Percentiles rank a stretch among this genome's conserved stretches.
phyloP scores from a whole-genome alignment of 2,329 filamentous ascomycete genomes.

The Pestalotiopsis sp. region DNA sequence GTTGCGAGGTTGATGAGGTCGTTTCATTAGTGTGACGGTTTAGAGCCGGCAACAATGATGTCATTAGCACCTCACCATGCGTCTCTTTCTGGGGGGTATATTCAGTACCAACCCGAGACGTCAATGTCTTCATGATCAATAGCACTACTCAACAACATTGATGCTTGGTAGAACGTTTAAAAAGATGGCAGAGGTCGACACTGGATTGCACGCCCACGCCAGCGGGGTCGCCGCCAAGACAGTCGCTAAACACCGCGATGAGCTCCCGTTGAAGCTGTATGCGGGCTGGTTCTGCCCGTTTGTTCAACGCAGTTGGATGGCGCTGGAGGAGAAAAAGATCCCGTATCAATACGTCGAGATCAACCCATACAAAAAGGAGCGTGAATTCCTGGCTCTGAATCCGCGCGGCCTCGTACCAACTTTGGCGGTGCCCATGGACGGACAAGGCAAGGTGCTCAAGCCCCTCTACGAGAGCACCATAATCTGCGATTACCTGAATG shows the following conservation, averaged over 20 bases:
- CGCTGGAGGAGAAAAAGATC: constrained; percentile 71
- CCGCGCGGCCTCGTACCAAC: constrained; percentile 76
- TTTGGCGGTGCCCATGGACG: constrained; percentile 47
- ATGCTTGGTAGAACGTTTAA: background rate
- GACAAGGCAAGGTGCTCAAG: constrained; percentile 37
- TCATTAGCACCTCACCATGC: background rate
- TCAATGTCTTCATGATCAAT: background rate
- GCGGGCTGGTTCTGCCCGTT: constrained; percentile 74
- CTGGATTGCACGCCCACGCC: constrained; percentile 43
- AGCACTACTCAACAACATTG: background rate
- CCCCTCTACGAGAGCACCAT: constrained; percentile 73
- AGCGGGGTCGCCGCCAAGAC: constrained; percentile 50
- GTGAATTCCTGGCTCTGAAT: constrained; percentile 69
- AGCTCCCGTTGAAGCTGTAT: constrained; percentile 64
- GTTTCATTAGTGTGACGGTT: background rate
- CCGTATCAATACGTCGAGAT: constrained; percentile 76
- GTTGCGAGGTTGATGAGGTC: background rate
- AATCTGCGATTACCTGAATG: constrained; percentile 75
- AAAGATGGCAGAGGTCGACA: constrained; percentile 48
- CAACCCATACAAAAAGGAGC: constrained; percentile 74
- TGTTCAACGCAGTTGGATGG: constrained; percentile 72
- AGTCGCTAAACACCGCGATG: constrained; percentile 43
- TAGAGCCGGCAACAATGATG: background rate
- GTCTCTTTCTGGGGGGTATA: too few relatives aligned
- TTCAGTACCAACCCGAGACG: background rate